A percentile compares a stretch with the other conserved stretches of the same genome.
These are phyloP conservation scores for Cercophora samala DNA, from an alignment of 495 filamentous ascomycete species.

Conservation along the genomic window DNA sequence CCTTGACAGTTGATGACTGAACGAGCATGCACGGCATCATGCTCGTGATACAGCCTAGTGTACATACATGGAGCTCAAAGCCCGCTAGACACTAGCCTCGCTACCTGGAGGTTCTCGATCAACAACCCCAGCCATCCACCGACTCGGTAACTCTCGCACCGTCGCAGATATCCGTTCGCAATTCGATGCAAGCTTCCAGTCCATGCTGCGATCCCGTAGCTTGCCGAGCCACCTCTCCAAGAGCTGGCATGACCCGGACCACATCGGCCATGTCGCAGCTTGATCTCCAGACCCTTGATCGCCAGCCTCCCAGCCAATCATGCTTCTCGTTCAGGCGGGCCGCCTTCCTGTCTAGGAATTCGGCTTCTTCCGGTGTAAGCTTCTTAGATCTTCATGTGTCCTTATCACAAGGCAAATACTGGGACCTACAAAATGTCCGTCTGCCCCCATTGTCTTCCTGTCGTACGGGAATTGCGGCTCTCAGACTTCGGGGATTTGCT, in stretches of 20 bases:
- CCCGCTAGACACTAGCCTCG: background rate
- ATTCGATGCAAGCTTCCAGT: conserved; percentile 2
- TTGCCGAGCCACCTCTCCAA: background rate
- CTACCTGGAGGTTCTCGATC: background rate
- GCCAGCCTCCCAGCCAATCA: conserved; percentile 22
- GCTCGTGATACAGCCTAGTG: background rate
- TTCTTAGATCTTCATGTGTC: background rate
- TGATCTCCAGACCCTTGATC: conserved; percentile 23
- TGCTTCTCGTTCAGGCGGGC: conserved; percentile 4
- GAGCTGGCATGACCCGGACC: conserved; percentile 3
- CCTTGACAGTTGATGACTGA: background rate
- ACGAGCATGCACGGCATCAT: conserved; percentile 1
- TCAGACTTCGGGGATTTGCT: background rate
- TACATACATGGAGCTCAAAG: background rate
- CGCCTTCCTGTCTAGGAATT: conserved; percentile 25
- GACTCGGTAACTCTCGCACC: conserved; percentile 12
- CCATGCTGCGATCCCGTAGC: background rate
- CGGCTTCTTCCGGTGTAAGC: background rate
- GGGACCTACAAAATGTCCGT: background rate
- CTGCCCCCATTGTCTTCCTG: background rate
- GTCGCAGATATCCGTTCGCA: conserved; percentile 11
- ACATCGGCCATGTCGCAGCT: conserved; percentile 7
- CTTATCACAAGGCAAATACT: background rate
- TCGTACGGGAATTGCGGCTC: background rate
- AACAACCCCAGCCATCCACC: conserved; percentile 3